These are phyloP conservation scores for Rhododendron kiyosumense DNA, from an alignment of 148 eudicot species.

Conservation along the genomic window DNA sequence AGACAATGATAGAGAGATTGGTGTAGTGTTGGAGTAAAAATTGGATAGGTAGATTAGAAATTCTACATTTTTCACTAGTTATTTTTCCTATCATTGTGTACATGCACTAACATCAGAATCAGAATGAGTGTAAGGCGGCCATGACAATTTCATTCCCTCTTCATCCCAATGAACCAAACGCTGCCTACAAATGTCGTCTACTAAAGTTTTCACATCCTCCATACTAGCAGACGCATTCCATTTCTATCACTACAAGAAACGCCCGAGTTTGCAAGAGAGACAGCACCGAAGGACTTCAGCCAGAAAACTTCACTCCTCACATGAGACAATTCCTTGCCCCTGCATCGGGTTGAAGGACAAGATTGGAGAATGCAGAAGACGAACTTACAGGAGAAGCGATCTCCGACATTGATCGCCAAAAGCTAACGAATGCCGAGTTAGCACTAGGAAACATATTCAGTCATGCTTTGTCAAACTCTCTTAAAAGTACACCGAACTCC, in stretches of 20 bases:
- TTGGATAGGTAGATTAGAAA: no score
- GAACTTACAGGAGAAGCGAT: not conserved
- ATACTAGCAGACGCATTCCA: not conserved
- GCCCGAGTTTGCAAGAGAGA: not conserved
- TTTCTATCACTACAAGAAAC: not conserved
- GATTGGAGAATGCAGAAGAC: not conserved
- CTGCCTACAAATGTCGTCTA: not conserved
- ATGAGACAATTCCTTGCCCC: not conserved
- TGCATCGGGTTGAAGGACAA: not conserved
- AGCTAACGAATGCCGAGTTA: not conserved
- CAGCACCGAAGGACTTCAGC: not conserved
- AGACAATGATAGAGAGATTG: no score
- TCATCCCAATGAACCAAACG: not conserved
- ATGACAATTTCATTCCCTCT: not conserved
- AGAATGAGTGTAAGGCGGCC: not conserved
- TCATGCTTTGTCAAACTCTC: not conserved
- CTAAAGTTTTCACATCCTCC: not conserved
- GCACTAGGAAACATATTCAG: not conserved
- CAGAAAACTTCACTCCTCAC: not conserved
- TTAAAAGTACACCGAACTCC: not conserved
- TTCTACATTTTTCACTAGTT: no score
- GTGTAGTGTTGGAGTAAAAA: no score
- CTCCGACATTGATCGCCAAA: not conserved
- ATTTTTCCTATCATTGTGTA: no score
- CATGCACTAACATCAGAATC: not conserved